Evolutionary conservation across 2,329 filamentous ascomycete species (phyloP).

Genomic region (Claviceps humidiphila): DNA sequence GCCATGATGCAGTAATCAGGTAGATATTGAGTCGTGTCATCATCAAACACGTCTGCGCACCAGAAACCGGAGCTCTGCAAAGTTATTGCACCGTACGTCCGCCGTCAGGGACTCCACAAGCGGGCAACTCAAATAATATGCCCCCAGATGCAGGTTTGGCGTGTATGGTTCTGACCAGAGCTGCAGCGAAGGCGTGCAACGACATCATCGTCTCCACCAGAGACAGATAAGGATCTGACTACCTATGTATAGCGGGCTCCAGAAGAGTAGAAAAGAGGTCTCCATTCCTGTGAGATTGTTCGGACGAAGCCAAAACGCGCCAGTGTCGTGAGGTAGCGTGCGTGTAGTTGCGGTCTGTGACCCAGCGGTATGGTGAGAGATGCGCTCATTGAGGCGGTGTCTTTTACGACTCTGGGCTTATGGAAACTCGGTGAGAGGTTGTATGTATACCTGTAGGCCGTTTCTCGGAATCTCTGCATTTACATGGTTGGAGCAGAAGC

Average conservation of each 20-base stretch:
- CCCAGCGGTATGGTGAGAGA: neutral
- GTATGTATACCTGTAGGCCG: too few relatives aligned
- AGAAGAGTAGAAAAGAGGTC: conserved; percentile 3
- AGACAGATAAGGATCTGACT: neutral
- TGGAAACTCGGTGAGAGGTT: too few relatives aligned
- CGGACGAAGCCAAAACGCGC: conserved; percentile 18
- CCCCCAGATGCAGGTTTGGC: conserved; percentile 3
- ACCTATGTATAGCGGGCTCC: neutral
- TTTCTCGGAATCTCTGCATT: too few relatives aligned
- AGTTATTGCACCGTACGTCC: conserved; percentile 10
- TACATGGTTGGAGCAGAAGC: too few relatives aligned
- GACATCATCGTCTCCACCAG: neutral
- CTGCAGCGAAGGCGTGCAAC: conserved; percentile 5
- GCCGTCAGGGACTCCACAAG: conserved; percentile 9
- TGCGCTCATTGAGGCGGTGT: conserved; percentile 5
- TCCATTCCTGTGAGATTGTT: conserved; percentile 20
- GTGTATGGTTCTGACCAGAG: conserved; percentile 5
- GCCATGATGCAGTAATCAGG: neutral
- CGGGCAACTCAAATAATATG: conserved; percentile 1
- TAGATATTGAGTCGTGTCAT: neutral
- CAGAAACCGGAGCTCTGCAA: conserved; percentile 3
- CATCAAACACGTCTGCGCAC: neutral
- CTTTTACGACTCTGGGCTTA: neutral
- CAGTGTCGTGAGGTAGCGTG: conserved; percentile 16
- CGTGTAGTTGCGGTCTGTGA: conserved; percentile 10